A percentile compares a stretch with the other conserved stretches of the same genome.
phyloP scores from a whole-genome alignment of 768 basidiomycete genomes.

The Vishniacozyma victoriae region DNA sequence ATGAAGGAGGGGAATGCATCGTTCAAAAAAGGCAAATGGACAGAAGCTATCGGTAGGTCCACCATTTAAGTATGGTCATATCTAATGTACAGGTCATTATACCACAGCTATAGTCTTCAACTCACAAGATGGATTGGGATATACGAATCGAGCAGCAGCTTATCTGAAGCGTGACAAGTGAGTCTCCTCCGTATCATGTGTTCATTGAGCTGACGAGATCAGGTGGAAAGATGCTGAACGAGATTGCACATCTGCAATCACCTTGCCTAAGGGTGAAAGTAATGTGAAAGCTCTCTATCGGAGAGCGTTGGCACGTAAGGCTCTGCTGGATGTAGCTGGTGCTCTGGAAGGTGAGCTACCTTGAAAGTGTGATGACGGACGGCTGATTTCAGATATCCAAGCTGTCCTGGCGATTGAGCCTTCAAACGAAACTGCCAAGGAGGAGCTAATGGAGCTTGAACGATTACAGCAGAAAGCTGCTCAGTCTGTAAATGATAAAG shows the following conservation, averaged over 20 bases:
- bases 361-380: not conserved
- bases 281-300: conserved; percentile 79
- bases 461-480: not conserved
- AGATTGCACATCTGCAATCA: conserved; percentile 66
- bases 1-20: conserved; percentile 89
- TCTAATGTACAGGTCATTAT: conserved; percentile 58
- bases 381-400: conserved; percentile 56
- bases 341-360: conserved; percentile 59
- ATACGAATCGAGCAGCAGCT: conserved; percentile 81
- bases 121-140: conserved; percentile 65
- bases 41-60: conserved; percentile 60
- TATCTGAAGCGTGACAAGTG: conserved; percentile 94
- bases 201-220: conserved; percentile 11
- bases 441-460: conserved; percentile 58
- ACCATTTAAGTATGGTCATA: not conserved
- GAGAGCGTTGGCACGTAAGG: conserved; percentile 65
- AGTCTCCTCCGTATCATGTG: conserved; percentile 42
- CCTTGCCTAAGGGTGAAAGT: conserved; percentile 49
- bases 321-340: conserved; percentile 54
- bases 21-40: conserved; percentile 75
- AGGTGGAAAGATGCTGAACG: conserved; percentile 75
- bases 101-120: conserved; percentile 71
- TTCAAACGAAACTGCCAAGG: conserved; percentile 57
- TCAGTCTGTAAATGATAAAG: not conserved
- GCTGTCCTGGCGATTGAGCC: conserved; percentile 61